A percentile compares a stretch with the other conserved stretches of the same genome.
phyloP scores from a whole-genome alignment of 2,329 filamentous ascomycete genomes.

The Akanthomyces muscarius region DNA sequence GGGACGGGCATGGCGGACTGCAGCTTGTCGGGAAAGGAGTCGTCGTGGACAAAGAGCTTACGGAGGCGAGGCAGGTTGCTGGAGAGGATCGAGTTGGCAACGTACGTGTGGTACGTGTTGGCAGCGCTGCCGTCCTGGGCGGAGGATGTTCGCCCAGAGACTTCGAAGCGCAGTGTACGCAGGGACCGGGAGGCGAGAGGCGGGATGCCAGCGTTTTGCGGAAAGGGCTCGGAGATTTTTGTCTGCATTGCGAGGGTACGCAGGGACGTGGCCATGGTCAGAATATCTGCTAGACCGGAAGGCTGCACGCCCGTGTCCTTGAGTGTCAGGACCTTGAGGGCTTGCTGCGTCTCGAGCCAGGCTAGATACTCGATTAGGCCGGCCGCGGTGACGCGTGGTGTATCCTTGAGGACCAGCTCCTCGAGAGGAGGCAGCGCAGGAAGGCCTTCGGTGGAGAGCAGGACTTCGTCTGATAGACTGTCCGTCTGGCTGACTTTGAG shows the following conservation, averaged over 20 bases:
- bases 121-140: conserved; percentile 55
- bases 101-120: conserved; percentile 74
- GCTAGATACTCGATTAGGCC: conserved; percentile 69
- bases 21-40: conserved; percentile 75
- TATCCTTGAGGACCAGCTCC: conserved; percentile 68
- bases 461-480: conserved; percentile 72
- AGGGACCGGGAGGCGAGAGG: conserved; percentile 67
- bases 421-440: conserved; percentile 72
- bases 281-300: conserved; percentile 55
- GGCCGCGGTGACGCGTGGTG: conserved; percentile 64
- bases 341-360: conserved; percentile 52
- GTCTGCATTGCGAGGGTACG: conserved; percentile 53
- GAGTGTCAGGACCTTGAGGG: conserved; percentile 66
- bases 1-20: conserved; percentile 67
- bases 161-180: conserved; percentile 74
- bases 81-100: conserved; percentile 75
- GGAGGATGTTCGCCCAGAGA: conserved; percentile 57
- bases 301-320: conserved; percentile 67
- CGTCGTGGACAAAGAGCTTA: conserved; percentile 81
- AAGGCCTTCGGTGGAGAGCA: conserved; percentile 61
- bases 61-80: conserved; percentile 69
- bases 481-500: conserved; percentile 68
- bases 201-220: conserved; percentile 45
- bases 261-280: conserved; percentile 55
- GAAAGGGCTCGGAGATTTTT: conserved; percentile 48